Evolutionary conservation across 352 stramenopile genomes (phyloP), one percentile per base, ranked within the genome.

Genomic region (Pythium grandisporangium): DNA sequence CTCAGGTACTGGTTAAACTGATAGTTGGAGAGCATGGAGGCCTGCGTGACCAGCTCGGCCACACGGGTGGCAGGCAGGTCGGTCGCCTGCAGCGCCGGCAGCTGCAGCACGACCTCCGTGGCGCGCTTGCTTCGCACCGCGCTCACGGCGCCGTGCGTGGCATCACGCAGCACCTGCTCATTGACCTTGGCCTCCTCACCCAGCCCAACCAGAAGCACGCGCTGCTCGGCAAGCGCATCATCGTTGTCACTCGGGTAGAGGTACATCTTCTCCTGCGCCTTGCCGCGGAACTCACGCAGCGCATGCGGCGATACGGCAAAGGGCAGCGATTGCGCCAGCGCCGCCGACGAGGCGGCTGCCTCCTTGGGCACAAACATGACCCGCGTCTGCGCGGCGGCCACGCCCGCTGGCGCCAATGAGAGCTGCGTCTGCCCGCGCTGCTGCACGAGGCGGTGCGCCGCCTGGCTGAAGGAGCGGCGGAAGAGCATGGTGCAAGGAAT

Each of bases 21-120:
- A 53, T 93, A 93, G 59, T 90, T 93, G 33, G 76, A 90, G 23
- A 93, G 59, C 51, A 90, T 79, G 16, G 72, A 84, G 2, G 79
- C 67, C 64, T 91, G 74, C 25, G 72, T 66, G 30, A 93, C 7
- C 29, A 90, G 49, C 47, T 90, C 67, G 21, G 84, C 73, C 23
- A 90, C 61, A 19, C 68, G 76, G 14, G 22, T 21, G 4, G 57
- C 40, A 12, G 64, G 26, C 16, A 87, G 8, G 17, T 55, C 46
- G 11, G 56, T 27, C 11, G 21, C 54, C 0, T 30, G 44, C 20
- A 83, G 67, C 16, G 37, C 44, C 2, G 72, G 76, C 38, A 84
- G 58, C 25, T 85, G 61, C 44, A 84, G 27, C 17, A 84, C 61
- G 10, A 75, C 69, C 40, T 63, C 52, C 48, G 60, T 74, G 25